Conservation (phyloP, 2,329 filamentous ascomycete genomes). For the Microcyclosporella mali region DNA sequence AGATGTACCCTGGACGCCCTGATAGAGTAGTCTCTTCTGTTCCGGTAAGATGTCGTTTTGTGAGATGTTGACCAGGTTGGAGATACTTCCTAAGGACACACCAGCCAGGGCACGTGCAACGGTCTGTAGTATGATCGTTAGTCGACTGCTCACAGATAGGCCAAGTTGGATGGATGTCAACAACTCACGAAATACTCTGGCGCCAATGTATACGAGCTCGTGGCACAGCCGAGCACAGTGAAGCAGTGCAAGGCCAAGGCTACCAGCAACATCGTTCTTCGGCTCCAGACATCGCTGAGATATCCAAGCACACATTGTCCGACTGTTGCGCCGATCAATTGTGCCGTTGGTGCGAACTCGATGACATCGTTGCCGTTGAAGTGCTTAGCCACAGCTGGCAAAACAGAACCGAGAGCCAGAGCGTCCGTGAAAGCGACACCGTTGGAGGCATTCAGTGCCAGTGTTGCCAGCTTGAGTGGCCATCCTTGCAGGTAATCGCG, state of each 20-base stretch:
- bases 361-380: conserved; percentile 13
- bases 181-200: background rate
- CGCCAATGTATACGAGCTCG: conserved; percentile 2
- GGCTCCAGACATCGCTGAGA: conserved; percentile 18
- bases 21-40: conserved; percentile 13
- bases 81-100: conserved; percentile 17
- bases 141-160: too few species aligned
- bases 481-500: too few species aligned
- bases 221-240: conserved; percentile 7
- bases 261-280: conserved; percentile 17
- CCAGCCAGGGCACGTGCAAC: conserved; percentile 10
- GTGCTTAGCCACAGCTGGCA: conserved; percentile 10
- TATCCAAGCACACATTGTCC: conserved; percentile 21
- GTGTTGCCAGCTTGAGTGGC: too few species aligned
- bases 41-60: conserved; percentile 19
- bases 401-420: conserved; percentile 12
- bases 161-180: too few species aligned
- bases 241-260: conserved; percentile 6
- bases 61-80: conserved; percentile 21
- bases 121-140: too few species aligned
- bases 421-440: conserved; percentile 11
- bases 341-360: conserved; percentile 16
- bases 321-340: conserved; percentile 14
- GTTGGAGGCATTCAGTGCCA: conserved; percentile 11
- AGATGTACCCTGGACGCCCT: conserved; percentile 20